Evolutionary conservation across 495 filamentous ascomycete genomes (phyloP).

Genomic region (Wilcoxina mikolae): DNA sequence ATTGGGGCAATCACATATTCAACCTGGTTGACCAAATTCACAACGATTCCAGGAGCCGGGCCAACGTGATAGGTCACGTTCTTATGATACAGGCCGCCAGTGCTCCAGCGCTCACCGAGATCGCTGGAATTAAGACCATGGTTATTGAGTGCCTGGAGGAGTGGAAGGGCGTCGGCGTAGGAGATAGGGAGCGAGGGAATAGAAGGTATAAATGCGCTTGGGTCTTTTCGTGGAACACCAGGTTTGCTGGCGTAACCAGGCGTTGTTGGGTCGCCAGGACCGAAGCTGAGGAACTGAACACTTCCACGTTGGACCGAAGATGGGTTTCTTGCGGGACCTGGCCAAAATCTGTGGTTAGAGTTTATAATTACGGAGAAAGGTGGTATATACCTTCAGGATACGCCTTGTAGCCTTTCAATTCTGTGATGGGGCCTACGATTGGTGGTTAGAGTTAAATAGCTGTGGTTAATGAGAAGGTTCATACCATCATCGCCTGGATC

Average conservation of each 20-base stretch:
- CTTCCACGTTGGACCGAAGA: conserved; percentile 89
- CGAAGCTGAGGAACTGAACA: conserved; percentile 49
- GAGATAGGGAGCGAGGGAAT: conserved; percentile 92
- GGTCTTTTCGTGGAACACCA: conserved; percentile 61
- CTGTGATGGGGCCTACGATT: conserved; percentile 44
- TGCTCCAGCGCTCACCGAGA: conserved; percentile 52
- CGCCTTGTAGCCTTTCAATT: conserved; percentile 59
- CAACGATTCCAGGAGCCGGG: conserved; percentile 55
- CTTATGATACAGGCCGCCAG: conserved; percentile 60
- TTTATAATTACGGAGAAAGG: too few species aligned
- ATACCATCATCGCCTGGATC: conserved; percentile 80
- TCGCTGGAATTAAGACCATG: conserved; percentile 65
- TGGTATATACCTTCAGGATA: conserved; percentile 87
- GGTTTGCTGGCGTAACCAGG: conserved; percentile 90
- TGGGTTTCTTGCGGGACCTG: conserved; percentile 74
- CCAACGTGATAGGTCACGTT: conserved; percentile 86
- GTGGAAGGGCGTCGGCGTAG: conserved; percentile 67
- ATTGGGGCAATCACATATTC: conserved; percentile 78
- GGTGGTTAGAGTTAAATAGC: neutral
- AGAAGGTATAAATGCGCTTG: conserved; percentile 51
- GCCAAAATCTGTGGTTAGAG: too few species aligned
- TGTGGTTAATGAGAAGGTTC: neutral
- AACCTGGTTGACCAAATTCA: conserved; percentile 77
- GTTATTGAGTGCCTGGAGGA: conserved; percentile 79
- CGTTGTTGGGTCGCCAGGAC: conserved; percentile 65